Evolutionary conservation across 768 basidiomycete genomes (phyloP), one percentile per base, ranked within the genome.

Genomic region (Auriscalpium microsporum): DNA sequence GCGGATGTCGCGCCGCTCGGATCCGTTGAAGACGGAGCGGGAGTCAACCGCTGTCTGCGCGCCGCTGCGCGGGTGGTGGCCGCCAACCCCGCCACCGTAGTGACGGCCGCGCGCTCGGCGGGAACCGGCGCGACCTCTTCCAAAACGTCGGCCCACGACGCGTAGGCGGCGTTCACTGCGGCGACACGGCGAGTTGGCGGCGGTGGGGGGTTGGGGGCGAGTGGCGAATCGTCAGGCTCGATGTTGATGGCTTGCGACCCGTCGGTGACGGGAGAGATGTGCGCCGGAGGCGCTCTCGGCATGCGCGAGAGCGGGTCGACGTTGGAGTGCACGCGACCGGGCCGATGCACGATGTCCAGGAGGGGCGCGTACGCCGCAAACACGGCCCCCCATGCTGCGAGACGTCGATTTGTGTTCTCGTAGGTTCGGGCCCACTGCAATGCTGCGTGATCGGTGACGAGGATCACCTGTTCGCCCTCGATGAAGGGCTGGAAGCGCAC

Each of bases 231-330:
- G 14, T 42, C 17, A 9, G 3, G 14, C 3, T 13, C 17, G 2
- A 42, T 42, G 40, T 1, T 7, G 17, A 42, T 42, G 17, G 28
- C 17, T 9, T 3, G 40, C 4, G 40, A 6, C 2, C 40, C 8
- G 14, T 17, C 40, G 3, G 4, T 9, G 17, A 9, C 8, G 0
- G 40, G 40, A 17, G 40, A 42, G 40, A 55, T 19, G 16, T 65
- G 52, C 9, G 21, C 16, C 9, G 67, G 69, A 0, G 66, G 45
- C 1, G 55, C 51, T 42, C 68, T 45, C 23, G 63, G 55, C 2
- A 74, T 54, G 19, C 71, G 53, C 1, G 72, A 74, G 5, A 74
- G 58, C 3, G 73, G 72, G 53, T 75, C 73, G 8, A 74, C 71
- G 52, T 73, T 73, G 1, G 71, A 74, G 45, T 75, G 73, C 0